phyloP scores from a whole-genome alignment of 208 protist species.

The Acanthamoeba castellanii region DNA sequence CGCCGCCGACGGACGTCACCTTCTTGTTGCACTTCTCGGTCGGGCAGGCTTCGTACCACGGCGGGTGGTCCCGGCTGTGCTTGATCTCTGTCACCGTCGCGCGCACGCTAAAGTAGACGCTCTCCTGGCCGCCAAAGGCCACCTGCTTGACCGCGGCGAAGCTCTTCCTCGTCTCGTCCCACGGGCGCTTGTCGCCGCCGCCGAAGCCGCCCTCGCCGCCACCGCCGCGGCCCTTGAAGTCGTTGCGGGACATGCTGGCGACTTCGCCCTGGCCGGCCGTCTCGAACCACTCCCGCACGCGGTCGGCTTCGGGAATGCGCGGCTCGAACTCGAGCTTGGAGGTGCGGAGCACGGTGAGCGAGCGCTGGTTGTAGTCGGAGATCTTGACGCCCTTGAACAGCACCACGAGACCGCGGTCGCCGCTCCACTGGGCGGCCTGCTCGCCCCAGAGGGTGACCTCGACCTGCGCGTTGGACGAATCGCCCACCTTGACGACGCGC shows the following conservation, averaged over 20 bases:
- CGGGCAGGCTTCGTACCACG: slow-evolving; percentile 76
- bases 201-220: slow-evolving; percentile 16
- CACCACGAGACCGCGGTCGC: slow-evolving; percentile 33
- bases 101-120: slow-evolving; percentile 33
- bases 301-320: slow-evolving; percentile 68
- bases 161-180: slow-evolving; percentile 35
- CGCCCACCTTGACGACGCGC: slow-evolving; percentile 72
- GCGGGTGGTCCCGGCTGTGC: slow-evolving; percentile 60
- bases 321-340: slow-evolving; percentile 74
- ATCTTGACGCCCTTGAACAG: slow-evolving; percentile 75
- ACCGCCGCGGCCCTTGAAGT: background rate
- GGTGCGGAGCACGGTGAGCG: slow-evolving; percentile 43
- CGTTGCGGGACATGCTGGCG: background rate
- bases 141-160: slow-evolving; percentile 23
- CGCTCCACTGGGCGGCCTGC: slow-evolving; percentile 43
- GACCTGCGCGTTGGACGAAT: slow-evolving; percentile 76
- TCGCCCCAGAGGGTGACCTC: slow-evolving; percentile 83
- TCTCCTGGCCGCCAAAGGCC: background rate
- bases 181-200: background rate
- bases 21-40: slow-evolving; percentile 73
- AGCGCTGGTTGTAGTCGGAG: slow-evolving; percentile 76
- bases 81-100: slow-evolving; percentile 65
- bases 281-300: slow-evolving; percentile 73
- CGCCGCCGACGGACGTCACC: slow-evolving; percentile 19
- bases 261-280: background rate